phyloP scores from a whole-genome alignment of 495 filamentous ascomycete genomes.

The Astrothelium subdiscretum region DNA sequence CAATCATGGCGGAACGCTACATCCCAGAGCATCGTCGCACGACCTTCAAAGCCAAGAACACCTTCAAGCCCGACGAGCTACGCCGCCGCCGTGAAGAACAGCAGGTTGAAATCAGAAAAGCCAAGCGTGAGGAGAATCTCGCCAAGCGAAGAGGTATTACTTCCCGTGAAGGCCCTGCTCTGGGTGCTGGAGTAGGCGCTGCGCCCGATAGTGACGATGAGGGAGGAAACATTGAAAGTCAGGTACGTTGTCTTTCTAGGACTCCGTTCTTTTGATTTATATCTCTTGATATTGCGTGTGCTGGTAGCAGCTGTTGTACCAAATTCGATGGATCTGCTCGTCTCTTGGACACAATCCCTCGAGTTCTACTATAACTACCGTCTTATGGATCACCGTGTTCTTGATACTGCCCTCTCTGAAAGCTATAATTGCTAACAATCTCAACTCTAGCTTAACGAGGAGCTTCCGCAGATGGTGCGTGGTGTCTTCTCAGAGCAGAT shows the following conservation, averaged over 20 bases:
- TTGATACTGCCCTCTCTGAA: not conserved
- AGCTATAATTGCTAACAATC: not conserved
- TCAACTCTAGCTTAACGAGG: conserved; percentile 62
- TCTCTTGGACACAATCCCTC: not conserved
- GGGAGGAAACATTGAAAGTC: conserved; percentile 79
- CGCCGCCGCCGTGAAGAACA: conserved; percentile 97
- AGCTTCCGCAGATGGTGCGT: conserved; percentile 93
- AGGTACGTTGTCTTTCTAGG: conserved; percentile 55
- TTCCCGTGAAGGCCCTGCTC: conserved; percentile 61
- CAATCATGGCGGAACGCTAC: conserved; percentile 91
- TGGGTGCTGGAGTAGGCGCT: conserved; percentile 74
- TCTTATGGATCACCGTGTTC: too few species aligned
- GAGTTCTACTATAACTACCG: too few species aligned
- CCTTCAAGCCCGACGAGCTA: conserved; percentile 97
- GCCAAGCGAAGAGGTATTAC: conserved; percentile 94
- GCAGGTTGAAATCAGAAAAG: conserved; percentile 96
- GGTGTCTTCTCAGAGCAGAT: conserved; percentile 98
- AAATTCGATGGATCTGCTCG: not conserved
- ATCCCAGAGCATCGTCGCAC: conserved; percentile 98
- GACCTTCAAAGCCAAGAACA: conserved; percentile 96
- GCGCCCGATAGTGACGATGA: conserved; percentile 97
- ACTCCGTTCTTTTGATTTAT: not conserved
- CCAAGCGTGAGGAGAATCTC: conserved; percentile 95
- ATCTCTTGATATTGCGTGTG: not conserved
- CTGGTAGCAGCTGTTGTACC: not conserved